Base-by-base conservation (phyloP, 345 rosid species). In the Corchorus olitorius region DNA sequence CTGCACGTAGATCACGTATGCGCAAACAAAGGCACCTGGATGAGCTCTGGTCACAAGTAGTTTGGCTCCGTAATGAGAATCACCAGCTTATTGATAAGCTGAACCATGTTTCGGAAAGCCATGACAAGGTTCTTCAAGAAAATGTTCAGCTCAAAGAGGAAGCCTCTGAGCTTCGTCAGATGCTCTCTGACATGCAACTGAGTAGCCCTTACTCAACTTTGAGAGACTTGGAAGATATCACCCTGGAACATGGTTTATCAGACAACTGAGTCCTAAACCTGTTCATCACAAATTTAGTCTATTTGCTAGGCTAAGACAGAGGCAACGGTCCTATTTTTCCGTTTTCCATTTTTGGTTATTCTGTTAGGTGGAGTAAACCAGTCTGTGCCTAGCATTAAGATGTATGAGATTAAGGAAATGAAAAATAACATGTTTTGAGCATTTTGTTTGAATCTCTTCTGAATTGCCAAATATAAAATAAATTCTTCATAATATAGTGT, bases 21-120 rank as follows among this genome's bases (percentile, higher is more conserved):
- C 91, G 98, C 70, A 94, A 93, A 85, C 99, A 93, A 85, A 89
- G 90, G 82, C 99, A 95, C 85, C 83, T 95, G 12, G 99, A 95
- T 52, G 99, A 95, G 90, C 96, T 95, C 37, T 88, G 93, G 84
- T 87, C 99, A 0, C 98, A 93, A 79, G 93, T 95, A 22, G 78
- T 93, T 61, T 88, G 94, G 95, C 94, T 95, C 72, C 76, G 98
- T 63, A 91, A 86, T 49, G 98, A 95, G 85, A 95, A 93, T 62
- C 93, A 87, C 61, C 96, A 87, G 82, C 94, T 95, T 33, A 43
- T 88, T 22, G 93, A 91, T 43, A 90, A 90, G 83, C 86, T 95
- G 78, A 93, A 88, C 91, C 85, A 84, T 72, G 84, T 83, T 8
- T 82, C 99, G 0, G 92, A 89, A 65, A 70, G 72, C 79, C 91